Evolutionary conservation across 768 basidiomycete species (phyloP), one percentile per base, ranked within the genome.

Genomic region (Rickenella mellea): DNA sequence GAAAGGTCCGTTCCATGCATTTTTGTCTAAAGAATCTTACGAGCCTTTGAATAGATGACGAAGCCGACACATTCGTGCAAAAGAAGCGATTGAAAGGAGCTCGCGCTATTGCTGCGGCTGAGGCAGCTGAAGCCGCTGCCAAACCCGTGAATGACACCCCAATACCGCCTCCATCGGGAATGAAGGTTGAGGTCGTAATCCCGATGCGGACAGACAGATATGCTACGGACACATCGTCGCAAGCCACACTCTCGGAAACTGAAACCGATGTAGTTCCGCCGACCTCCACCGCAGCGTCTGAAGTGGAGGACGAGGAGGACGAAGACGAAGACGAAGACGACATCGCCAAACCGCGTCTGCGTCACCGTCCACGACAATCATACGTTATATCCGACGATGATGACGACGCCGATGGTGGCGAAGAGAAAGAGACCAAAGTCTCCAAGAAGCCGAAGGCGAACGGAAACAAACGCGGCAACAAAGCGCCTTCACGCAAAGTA

Each of bases 51-150:
- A 49, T 54, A 68, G 78, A 72, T 47, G 70, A 74, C 43, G 73
- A 76, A 39, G 70, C 74, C 7, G 68, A 66, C 15, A 56, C 65
- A 8, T 50, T 67, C 51, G 51, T 66, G 41, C 55, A 70, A 44
- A 59, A 77, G 15, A 90, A 88, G 55, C 74, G 88, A 29, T 65
- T 88, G 37, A 83, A 78, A 55, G 88, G 88, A 28, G 81, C 78
- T 55, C 65, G 71, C 2, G 88, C 88, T 56, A 76, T 80, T 25
- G 72, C 80, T 4, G 78, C 77, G 21, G 71, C 61, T 1, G 70
- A 67, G 25, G 69, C 67, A 48, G 56, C 58, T 26, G 55, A 66
- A 47, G 31, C 37, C 27, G 49, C 55, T 19, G 53, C 53, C 1
- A 55, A 62, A 10, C 49, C 47, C 31, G 42, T 50, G 9, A 36